phyloP scores from a whole-genome alignment of 2,329 filamentous ascomycete genomes.

The Gnomoniopsis smithogilvyi region DNA sequence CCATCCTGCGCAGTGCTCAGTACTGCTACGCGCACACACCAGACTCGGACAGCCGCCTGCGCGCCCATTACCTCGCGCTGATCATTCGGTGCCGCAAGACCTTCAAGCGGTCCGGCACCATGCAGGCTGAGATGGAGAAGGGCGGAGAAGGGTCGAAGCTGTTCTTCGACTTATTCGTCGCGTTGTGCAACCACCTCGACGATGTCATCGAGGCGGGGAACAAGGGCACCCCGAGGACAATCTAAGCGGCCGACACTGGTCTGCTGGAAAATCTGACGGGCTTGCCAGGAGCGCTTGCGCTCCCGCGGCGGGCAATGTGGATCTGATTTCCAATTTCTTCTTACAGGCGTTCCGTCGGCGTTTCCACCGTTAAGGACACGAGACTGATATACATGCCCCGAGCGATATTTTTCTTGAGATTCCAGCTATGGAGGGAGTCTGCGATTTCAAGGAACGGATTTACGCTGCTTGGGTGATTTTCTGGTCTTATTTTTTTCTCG shows the following conservation, averaged over 20 bases:
- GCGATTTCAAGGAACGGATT: constrained; percentile 10
- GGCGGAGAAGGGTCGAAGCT: constrained; percentile 73
- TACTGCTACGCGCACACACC: constrained; percentile 96
- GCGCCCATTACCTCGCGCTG: constrained; percentile 94
- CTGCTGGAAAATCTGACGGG: constrained; percentile 1
- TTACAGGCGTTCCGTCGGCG: constrained; percentile 16
- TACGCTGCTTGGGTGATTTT: constrained; percentile 5
- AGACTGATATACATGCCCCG: constrained; percentile 8
- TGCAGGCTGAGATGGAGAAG: constrained; percentile 98
- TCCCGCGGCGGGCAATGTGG: constrained; percentile 9
- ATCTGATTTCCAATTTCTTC: constrained; percentile 8
- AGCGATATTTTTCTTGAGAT: constrained; percentile 10
- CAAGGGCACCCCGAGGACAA: constrained; percentile 55
- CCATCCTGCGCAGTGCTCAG: constrained; percentile 87
- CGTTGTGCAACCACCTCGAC: constrained; percentile 97
- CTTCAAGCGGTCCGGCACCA: constrained; percentile 96
- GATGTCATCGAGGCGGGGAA: constrained; percentile 87
- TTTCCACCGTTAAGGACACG: constrained; percentile 12
- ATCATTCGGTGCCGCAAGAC: constrained; percentile 97
- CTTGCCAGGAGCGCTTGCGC: constrained; percentile 3
- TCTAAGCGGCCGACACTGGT: constrained; percentile 36
- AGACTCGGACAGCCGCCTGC: constrained; percentile 85
- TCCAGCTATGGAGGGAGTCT: constrained; percentile 11
- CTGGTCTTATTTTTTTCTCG: constrained; percentile 10
- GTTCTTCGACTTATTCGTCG: constrained; percentile 98